Conservation (phyloP, 371 early-diverging fungal species). For the Mortierella sp. region DNA sequence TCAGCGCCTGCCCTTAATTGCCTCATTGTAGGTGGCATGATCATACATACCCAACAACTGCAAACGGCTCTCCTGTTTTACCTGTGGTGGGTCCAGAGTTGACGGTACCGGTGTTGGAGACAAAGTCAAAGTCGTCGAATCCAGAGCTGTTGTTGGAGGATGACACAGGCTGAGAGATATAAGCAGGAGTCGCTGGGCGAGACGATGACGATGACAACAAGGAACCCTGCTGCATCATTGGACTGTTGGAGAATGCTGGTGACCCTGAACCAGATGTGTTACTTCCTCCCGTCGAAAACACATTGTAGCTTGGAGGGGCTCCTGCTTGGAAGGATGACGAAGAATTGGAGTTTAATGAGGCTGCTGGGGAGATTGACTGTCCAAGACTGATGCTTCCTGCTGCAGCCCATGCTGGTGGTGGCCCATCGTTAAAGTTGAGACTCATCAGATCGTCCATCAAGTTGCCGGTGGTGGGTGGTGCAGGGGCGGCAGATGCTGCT, state of each 20-base stretch:
- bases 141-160: constrained; percentile 21
- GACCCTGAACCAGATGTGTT: constrained; percentile 21
- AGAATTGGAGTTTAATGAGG: constrained; percentile 9
- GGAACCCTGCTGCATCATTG: constrained; percentile 19
- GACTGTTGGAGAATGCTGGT: constrained; percentile 36
- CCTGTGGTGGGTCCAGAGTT: constrained; percentile 36
- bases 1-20: neutral
- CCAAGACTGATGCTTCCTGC: constrained; percentile 54
- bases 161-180: constrained; percentile 15
- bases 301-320: constrained; percentile 32
- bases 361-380: constrained; percentile 10
- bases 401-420: constrained; percentile 55
- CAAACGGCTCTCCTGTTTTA: neutral
- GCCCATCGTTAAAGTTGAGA: constrained; percentile 52
- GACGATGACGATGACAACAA: constrained; percentile 16
- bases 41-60: neutral
- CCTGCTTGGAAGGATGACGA: constrained; percentile 2
- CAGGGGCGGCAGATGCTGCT: constrained; percentile 13
- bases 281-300: constrained; percentile 19
- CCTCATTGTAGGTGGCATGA: neutral
- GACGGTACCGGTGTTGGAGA: constrained; percentile 37
- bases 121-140: constrained; percentile 57
- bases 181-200: constrained; percentile 24
- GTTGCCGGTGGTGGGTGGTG: constrained; percentile 37
- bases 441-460: constrained; percentile 57